Evolutionary conservation across 192 early-diverging fungal genomes (phyloP).

Genomic region (Coemansia biformis): DNA sequence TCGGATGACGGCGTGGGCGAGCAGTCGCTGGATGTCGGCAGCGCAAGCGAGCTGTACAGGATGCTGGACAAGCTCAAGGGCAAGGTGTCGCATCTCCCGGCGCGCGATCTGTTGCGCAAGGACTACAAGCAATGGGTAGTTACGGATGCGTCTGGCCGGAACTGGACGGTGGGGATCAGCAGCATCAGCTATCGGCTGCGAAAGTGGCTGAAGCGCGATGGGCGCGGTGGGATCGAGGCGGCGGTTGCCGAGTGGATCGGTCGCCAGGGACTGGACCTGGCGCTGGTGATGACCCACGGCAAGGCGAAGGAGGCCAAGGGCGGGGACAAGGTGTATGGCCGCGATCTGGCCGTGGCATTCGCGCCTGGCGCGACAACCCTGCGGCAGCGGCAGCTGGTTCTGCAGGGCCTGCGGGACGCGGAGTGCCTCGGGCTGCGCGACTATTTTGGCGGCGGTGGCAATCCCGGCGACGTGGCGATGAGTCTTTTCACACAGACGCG

Average conservation of each 20-base stretch:
- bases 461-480: background rate
- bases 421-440: constrained; percentile 6
- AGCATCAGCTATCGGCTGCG: constrained; percentile 32
- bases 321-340: constrained; percentile 25
- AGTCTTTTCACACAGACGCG: constrained; percentile 20
- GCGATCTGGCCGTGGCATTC: constrained; percentile 31
- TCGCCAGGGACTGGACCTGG: constrained; percentile 24
- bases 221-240: constrained; percentile 6
- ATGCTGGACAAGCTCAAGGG: constrained; percentile 36
- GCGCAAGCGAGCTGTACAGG: constrained; percentile 18
- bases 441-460: background rate
- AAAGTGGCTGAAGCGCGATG: constrained; percentile 49
- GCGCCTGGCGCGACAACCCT: background rate
- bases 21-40: constrained; percentile 12
- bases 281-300: constrained; percentile 44
- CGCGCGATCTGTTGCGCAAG: constrained; percentile 43
- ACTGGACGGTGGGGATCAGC: constrained; percentile 44
- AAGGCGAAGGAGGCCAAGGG: constrained; percentile 17
- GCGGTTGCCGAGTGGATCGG: constrained; percentile 22
- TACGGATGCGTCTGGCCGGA: background rate
- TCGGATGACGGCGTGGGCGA: too few species aligned
- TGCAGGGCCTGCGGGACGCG: constrained; percentile 1
- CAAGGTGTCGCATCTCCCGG: constrained; percentile 25
- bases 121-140: constrained; percentile 52
- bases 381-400: background rate